A percentile compares a stretch with the other conserved stretches of the same genome.
Conservation (phyloP, 345 rosid genomes). For the Hibiscus mutabilis region DNA sequence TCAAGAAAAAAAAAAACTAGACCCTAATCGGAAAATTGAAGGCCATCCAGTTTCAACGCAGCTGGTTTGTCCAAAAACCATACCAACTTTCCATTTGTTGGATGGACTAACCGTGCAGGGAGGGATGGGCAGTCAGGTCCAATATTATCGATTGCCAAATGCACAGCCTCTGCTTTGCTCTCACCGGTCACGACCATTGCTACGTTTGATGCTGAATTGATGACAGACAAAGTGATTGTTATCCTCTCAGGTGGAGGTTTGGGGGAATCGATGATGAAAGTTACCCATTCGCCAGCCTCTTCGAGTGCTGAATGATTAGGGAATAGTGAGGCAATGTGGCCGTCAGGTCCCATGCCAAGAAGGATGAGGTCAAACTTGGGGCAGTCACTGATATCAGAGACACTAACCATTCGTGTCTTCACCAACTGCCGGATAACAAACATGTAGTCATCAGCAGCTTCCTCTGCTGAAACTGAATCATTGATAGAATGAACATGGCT, state of each 20-base stretch:
- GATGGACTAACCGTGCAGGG: slow-evolving; percentile 71
- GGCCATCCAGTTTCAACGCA: slow-evolving; percentile 53
- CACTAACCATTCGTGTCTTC: slow-evolving; percentile 50
- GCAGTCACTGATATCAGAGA: slow-evolving; percentile 67
- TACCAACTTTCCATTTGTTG: slow-evolving; percentile 50
- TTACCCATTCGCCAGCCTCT: slow-evolving; percentile 66
- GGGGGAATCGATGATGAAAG: slow-evolving; percentile 63
- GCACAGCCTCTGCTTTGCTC: slow-evolving; percentile 65
- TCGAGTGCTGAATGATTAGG: slow-evolving; percentile 58
- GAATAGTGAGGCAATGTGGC: slow-evolving; percentile 84
- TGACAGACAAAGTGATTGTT: slow-evolving; percentile 84
- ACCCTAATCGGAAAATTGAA: slow-evolving; percentile 30
- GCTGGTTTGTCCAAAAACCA: slow-evolving; percentile 90
- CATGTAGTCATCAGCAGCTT: slow-evolving; percentile 73
- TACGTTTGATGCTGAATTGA: slow-evolving; percentile 77
- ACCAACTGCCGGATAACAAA: slow-evolving; percentile 69
- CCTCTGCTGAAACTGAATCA: slow-evolving; percentile 68
- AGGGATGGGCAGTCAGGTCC: slow-evolving; percentile 31
- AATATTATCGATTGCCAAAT: slow-evolving; percentile 48
- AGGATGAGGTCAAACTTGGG: slow-evolving; percentile 88
- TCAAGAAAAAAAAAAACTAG: slow-evolving; percentile 6
- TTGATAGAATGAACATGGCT: slow-evolving; percentile 77
- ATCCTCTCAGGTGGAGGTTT: slow-evolving; percentile 88
- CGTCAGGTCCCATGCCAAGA: slow-evolving; percentile 85
- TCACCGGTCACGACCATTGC: slow-evolving; percentile 67